A percentile compares a stretch with the other conserved stretches of the same genome.
These are phyloP conservation scores for Naganishia cerealis DNA, from an alignment of 1,284 basidiomycete genomes.

Conservation along the genomic window DNA sequence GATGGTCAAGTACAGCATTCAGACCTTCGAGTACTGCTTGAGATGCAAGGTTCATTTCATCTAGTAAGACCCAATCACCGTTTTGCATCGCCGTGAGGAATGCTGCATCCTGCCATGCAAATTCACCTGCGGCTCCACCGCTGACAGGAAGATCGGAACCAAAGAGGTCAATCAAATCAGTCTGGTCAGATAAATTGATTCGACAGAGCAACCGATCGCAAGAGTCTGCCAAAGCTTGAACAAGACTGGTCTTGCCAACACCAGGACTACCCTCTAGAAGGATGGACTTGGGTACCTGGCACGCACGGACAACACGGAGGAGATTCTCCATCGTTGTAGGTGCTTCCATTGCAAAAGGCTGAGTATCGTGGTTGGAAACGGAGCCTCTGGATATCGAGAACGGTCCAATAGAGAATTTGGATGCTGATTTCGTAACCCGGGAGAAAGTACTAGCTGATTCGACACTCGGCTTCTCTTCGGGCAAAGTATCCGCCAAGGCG, in stretches of 20 bases:
- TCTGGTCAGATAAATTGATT: constrained; percentile 99
- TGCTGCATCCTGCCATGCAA: constrained; percentile 95
- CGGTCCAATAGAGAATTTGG: constrained; percentile 66
- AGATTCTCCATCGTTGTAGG: constrained; percentile 88
- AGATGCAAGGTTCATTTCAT: constrained; percentile 98
- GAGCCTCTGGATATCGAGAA: constrained; percentile 72
- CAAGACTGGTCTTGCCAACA: constrained; percentile 96
- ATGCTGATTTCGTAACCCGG: constrained; percentile 37
- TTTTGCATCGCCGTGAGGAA: constrained; percentile 89
- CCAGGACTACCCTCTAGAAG: constrained; percentile 96
- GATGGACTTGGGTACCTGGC: constrained; percentile 87
- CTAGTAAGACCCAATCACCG: constrained; percentile 93
- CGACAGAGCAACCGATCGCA: constrained; percentile 79
- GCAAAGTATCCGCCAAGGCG: constrained; percentile 37
- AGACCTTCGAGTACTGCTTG: constrained; percentile 95
- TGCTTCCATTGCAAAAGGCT: constrained; percentile 75
- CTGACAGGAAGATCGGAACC: constrained; percentile 95
- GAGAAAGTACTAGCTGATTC: constrained; percentile 7
- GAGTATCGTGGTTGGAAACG: constrained; percentile 39
- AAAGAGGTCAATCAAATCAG: constrained; percentile 93
- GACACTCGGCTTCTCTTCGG: constrained; percentile 29
- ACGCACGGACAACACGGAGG: constrained; percentile 83
- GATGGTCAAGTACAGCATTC: constrained; percentile 94
- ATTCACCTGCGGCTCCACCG: constrained; percentile 85
- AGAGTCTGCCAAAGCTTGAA: constrained; percentile 80